Evolutionary conservation across 208 protist genomes (phyloP), one percentile per base, ranked within the genome.

Genomic region (Entamoeba dispar): DNA sequence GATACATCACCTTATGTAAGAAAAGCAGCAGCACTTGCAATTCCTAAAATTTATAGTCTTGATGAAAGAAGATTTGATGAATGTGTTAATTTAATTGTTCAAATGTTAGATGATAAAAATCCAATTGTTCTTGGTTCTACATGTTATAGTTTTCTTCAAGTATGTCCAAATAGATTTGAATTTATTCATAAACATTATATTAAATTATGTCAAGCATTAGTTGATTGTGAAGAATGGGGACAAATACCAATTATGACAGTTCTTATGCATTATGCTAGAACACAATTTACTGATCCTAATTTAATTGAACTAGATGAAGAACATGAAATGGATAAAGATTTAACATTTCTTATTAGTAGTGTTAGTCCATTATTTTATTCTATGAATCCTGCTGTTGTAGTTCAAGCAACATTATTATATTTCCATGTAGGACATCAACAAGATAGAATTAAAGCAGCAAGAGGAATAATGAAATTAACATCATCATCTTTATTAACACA

Each of bases 201-300:
- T 19, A 92, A 49, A 31, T 50, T 93, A 14, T 91, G 86, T 22
- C 27, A 93, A n/a, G 15, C 92, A 31, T 27, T 93, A 8, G 7
- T 92, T 27, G 93, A 93, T 43, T 49, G 92, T 50, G 93, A 93
- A 50, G 52, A 93, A 34, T 92, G 61, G 61, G 77, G 91, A 31
- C 51, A 92, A 43, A 61, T 91, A 34, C 0, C 93, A 15, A 47
- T 90, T 15, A 69, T 93, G 22, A 50, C 14, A 10, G 0, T 93
- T n/a, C 57, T 93, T n/a, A 19, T 93, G 19, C 86, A 92, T 34
- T 93, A 93, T 50, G 69, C 73, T 10, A 69, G 93, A 31, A 91
- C 47, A 15, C 61, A 93, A 49, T 93, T 93, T 43, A 49, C 38
- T 49, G 77, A 38, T 49, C 77, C 77, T 47, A 91, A 49, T 91